Percentiles rank a stretch among this genome's conserved stretches.
phyloP scores from a whole-genome alignment of 1,284 basidiomycete genomes.

The Apiotrichum akiyoshidainum region DNA sequence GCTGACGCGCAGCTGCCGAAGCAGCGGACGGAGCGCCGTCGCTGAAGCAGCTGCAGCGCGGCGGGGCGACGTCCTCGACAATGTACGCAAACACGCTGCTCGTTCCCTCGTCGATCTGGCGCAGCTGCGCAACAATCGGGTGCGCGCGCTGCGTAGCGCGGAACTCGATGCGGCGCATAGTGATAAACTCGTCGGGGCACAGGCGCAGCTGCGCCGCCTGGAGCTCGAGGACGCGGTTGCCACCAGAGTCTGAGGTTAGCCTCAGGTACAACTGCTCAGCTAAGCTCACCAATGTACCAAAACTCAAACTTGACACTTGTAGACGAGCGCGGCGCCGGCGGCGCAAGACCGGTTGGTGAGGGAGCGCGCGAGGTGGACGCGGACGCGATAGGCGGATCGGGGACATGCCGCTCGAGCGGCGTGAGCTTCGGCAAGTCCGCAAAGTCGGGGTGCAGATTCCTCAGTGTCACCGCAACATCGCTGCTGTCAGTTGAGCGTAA shows the following conservation, averaged over 20 bases:
- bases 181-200: slow-evolving; percentile 37
- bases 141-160: slow-evolving; percentile 29
- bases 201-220: slow-evolving; percentile 33
- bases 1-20: too few species aligned
- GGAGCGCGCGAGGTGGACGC: neutral
- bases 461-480: slow-evolving; percentile 36
- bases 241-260: slow-evolving; percentile 26
- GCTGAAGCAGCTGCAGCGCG: slow-evolving; percentile 39
- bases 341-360: neutral
- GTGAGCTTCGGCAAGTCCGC: slow-evolving; percentile 25
- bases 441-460: slow-evolving; percentile 36
- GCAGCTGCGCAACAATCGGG: slow-evolving; percentile 34
- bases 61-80: slow-evolving; percentile 43
- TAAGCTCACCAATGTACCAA: slow-evolving; percentile 40
- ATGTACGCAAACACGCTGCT: slow-evolving; percentile 34
- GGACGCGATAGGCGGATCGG: neutral
- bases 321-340: neutral
- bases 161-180: slow-evolving; percentile 45
- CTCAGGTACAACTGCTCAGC: neutral
- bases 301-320: slow-evolving; percentile 35
- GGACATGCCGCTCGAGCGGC: slow-evolving; percentile 5
- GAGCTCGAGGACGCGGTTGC: slow-evolving; percentile 26
- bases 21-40: neutral
- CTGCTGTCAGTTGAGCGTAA: slow-evolving; percentile 23
- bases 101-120: slow-evolving; percentile 28